A percentile compares a stretch with the other conserved stretches of the same genome.
Evolutionary conservation across 208 protist species (phyloP).

Genomic region (Acanthamoeba sp.): DNA sequence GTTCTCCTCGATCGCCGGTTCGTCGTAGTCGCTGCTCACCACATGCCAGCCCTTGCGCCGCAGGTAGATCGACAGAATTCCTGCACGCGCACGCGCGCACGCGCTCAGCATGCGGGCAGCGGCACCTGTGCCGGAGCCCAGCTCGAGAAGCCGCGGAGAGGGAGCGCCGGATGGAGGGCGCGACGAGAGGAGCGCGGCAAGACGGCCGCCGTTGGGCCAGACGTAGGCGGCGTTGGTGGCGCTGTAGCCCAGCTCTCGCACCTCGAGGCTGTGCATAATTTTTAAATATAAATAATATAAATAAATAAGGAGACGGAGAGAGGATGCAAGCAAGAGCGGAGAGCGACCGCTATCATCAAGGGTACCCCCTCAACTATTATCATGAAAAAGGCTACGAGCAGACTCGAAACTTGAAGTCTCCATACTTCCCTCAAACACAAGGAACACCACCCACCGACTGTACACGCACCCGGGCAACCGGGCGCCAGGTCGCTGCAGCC

Average conservation of each 20-base stretch:
- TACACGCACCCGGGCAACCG: no score
- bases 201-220: constrained; percentile 46
- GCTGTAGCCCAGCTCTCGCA: constrained; percentile 57
- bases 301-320: no score
- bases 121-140: constrained; percentile 47
- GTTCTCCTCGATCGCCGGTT: constrained; percentile 47
- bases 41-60: constrained; percentile 15
- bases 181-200: not conserved
- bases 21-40: constrained; percentile 70
- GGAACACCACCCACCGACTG: no score
- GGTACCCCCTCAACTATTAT: no score
- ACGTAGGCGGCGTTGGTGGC: constrained; percentile 51
- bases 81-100: not conserved
- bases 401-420: no score
- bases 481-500: no score
- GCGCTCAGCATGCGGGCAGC: not conserved
- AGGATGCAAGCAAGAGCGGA: no score
- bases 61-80: constrained; percentile 50
- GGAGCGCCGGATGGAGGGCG: not conserved
- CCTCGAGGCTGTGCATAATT: not conserved
- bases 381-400: no score
- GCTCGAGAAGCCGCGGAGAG: constrained; percentile 7
- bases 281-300: no score
- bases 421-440: no score
- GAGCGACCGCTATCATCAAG: no score